Base-by-base conservation (phyloP, 345 rosid species). In the Eutrema yunnanense region DNA sequence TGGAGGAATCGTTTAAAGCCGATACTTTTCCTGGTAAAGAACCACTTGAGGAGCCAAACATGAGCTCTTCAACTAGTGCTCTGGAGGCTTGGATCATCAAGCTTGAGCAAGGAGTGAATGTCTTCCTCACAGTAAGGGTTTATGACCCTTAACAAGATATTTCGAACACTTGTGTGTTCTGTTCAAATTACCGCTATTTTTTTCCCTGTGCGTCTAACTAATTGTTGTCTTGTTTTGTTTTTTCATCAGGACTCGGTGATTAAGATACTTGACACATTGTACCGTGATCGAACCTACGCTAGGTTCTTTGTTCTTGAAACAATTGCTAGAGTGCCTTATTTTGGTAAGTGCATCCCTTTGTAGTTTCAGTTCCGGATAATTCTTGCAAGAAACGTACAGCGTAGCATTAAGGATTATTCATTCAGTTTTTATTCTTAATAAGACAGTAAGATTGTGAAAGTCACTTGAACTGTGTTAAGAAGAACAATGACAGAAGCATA, bases 241-340 rank as follows among this genome's bases (percentile, higher is more conserved):
- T 63, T 48, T 33, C 60, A 3, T 22, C 86, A 95, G 99, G 97
- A 95, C 64, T 76, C 99, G 0, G 96, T 95, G 78, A 88, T 92
- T 50, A 88, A 81, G 86, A 81, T 95, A 80, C 97, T 95, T 37
- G 97, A 95, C 72, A 76, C 86, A 8, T 37, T 95, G 79, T 95
- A 95, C 58, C 88, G 62, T 69, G 99, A 88, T 14, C 82, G 97
- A 63, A 84, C 88, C 48, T 95, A 95, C 76, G 81, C 96, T 6
- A 89, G 97, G 82, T 95, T 92, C 83, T 95, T 79, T 74, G 97
- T 95, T 16, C 87, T 95, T 56, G 99, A 95, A 76, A 95, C 99
- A 16, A 92, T 95, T 78, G 99, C 99, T 12, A 82, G 99, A 81
- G 99, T 95, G 36, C 99, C 99, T 22, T 95, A 95, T 82, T 95